Base-by-base conservation (phyloP, 176 grass and related monocot genomes). In the bread wheat (Triticum aestivum) region DNA sequence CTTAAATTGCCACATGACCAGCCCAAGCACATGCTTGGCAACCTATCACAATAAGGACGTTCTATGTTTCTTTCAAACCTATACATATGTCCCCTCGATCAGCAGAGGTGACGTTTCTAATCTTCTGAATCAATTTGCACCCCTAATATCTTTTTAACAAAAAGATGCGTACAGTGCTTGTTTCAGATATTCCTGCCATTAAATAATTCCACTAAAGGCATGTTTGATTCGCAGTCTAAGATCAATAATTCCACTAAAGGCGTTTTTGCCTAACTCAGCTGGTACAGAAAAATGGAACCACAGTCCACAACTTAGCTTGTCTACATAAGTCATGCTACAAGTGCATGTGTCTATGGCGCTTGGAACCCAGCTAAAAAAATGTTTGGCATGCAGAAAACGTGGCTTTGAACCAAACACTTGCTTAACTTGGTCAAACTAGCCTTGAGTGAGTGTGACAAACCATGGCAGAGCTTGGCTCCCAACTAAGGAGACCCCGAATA, bases 361-460 rank as follows among this genome's bases (percentile, higher is more conserved):
- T 67, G 1, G 1, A 21, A 67, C 73, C 42, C 75, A 77, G 73
- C 41, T 77, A 47, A n/a, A 47, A 45, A 33, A 32, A 63, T 1
- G 6, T 33, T 30, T 64, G 39, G 5, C 54, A 34, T 24, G 58
- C 71, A 41, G 17, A 75, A 65, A 42, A 13, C 15, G 72, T 47
- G 70, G 39, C 70, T 45, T 45, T 84, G 71, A 65, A 84, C 4
- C 18, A 18, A 9, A 76, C 18, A 32, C 38, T 74, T 75, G 20
- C 59, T 39, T 49, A 76, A 75, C 56, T 44, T 26, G 58, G 38
- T 49, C 82, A 84, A 75, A 84, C 58, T 73, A 44, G 21, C 38
- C 37, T n/a, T 44, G 39, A 73, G 11, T 21, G n/a, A 5, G 38
- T 44, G 21, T 45, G 21, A 44, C n/a, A 14, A 73, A 73, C 70